A percentile compares a stretch with the other conserved stretches of the same genome.
Evolutionary conservation across 768 basidiomycete species (phyloP).

Genomic region (Serendipita sp.): DNA sequence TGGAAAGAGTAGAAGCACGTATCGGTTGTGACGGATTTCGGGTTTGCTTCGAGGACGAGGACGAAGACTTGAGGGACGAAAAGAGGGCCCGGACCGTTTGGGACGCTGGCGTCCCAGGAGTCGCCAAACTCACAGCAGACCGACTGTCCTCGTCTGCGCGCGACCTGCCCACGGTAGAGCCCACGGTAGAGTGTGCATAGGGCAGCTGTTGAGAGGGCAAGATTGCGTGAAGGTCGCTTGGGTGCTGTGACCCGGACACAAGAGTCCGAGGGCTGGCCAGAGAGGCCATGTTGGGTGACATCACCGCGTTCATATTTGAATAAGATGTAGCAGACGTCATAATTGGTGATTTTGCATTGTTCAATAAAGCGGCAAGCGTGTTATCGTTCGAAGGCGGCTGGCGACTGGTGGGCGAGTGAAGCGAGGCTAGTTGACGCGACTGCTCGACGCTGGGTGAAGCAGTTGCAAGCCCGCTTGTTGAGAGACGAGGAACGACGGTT

Average conservation of each 20-base stretch:
- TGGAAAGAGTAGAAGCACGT: background rate
- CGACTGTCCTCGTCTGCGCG: background rate
- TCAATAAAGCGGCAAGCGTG: background rate
- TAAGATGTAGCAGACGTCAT: constrained; percentile 3
- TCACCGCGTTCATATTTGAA: background rate
- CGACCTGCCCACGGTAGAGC: background rate
- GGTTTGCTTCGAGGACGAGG: background rate
- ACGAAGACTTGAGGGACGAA: background rate
- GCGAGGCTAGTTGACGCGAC: background rate
- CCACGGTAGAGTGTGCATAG: background rate
- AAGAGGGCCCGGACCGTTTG: background rate
- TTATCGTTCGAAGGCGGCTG: background rate
- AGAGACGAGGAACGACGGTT: background rate
- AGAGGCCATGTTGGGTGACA: background rate
- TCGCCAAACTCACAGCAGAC: background rate
- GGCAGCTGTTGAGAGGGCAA: background rate
- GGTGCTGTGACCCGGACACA: background rate
- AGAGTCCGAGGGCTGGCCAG: constrained; percentile 1
- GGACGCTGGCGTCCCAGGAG: background rate
- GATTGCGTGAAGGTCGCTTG: background rate
- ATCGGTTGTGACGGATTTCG: background rate
- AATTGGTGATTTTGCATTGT: background rate
- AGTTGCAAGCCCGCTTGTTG: background rate
- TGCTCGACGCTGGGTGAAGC: background rate
- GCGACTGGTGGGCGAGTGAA: constrained; percentile 1